Base-by-base conservation (phyloP, 495 filamentous ascomycete species). In the Hypoxylon fuscum region DNA sequence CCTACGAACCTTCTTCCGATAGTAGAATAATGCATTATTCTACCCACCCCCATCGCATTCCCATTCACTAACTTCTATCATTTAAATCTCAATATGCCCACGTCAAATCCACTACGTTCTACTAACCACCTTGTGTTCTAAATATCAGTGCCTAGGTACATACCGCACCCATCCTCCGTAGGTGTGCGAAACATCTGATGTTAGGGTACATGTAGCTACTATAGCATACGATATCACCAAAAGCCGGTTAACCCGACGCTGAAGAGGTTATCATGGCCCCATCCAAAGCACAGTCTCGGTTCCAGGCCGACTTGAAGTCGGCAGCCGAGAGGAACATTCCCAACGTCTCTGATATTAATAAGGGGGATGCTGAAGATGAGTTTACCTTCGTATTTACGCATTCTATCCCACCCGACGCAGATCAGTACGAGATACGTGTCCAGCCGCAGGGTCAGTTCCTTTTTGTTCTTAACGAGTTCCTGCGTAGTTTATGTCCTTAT, bases 331-430 rank as follows among this genome's bases (percentile, higher is more conserved):
- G 54, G 14, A 23, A 21, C 20, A 37, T 52, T 29, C 21, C 35
- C 7, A 25, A 62, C n/a, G 53, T 66, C 41, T 14, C 62, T 43
- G 61, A 77, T 27, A 72, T 92, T 32, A 75, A 74, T 44, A 66
- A 75, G 17, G 87, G 88, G 9, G 83, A 85, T 5, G 84, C 83
- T 32, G 83, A 89, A 70, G 86, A 86, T 22, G 83, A 84, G 27
- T 79, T 92, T 58, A 79, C 74, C 2, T 89, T 91, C 61, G 72
- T 68, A 0, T 87, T 81, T 51, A 69, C 60, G 1, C 46, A 68
- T 12, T 70, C 76, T 21, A 47, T 25, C 27, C 10, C 55, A 8
- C 44, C 59, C 20, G 44, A 62, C 25, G 65, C 51, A 3, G 50
- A 64, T 2, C 47, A 60, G 8, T 70, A 88, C 32, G 72, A 82